Percentiles rank a stretch among this genome's conserved stretches.
Evolutionary conservation across 2,329 filamentous ascomycete species (phyloP).

Genomic region (Xenoacremonium recifei): DNA sequence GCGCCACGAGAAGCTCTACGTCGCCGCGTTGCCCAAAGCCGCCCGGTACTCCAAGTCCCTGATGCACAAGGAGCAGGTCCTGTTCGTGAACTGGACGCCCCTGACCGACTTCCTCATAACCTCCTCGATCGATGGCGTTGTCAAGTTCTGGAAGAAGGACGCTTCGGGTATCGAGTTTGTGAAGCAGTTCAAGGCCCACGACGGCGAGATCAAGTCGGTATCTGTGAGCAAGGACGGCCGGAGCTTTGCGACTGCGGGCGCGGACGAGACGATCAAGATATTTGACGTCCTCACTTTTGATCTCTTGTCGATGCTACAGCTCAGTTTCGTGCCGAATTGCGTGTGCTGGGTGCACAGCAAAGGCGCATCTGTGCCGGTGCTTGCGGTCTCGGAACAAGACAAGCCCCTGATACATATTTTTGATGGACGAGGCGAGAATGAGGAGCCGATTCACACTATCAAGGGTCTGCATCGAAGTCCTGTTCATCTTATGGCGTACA

Average conservation of each 20-base stretch:
- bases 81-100: constrained; percentile 85
- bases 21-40: constrained; percentile 82
- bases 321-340: constrained; percentile 72
- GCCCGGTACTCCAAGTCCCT: constrained; percentile 88
- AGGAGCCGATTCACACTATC: constrained; percentile 73
- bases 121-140: constrained; percentile 88
- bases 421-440: constrained; percentile 82
- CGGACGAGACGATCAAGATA: constrained; percentile 76
- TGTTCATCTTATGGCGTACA: constrained; percentile 85
- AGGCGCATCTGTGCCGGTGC: constrained; percentile 80
- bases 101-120: constrained; percentile 94
- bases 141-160: constrained; percentile 99
- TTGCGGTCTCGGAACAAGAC: constrained; percentile 77
- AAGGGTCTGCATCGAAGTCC: constrained; percentile 77
- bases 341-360: constrained; percentile 90
- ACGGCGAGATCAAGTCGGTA: constrained; percentile 78
- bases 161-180: constrained; percentile 92
- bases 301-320: constrained; percentile 75
- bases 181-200: constrained; percentile 93
- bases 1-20: constrained; percentile 91
- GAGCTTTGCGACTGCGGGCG: constrained; percentile 87
- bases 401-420: constrained; percentile 77
- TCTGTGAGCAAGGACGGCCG: constrained; percentile 86
- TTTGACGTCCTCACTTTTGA: constrained; percentile 86
- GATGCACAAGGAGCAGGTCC: constrained; percentile 96